These are phyloP conservation scores for Maudiozyma humilis DNA, from an alignment of 1,139 yeast genomes.

Conservation along the genomic window DNA sequence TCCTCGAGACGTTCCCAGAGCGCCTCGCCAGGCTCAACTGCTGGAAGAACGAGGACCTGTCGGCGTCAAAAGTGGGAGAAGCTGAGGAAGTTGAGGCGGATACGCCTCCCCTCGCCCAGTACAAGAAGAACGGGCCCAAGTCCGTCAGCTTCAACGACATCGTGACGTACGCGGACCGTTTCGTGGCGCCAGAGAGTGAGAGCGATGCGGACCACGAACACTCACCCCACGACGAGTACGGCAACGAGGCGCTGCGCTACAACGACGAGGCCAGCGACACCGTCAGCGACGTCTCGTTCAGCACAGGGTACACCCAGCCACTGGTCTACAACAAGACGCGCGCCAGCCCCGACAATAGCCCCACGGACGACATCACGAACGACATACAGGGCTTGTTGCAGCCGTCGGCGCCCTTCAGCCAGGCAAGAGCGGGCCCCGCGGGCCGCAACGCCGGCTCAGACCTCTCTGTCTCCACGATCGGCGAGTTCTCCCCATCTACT, in stretches of 20 bases:
- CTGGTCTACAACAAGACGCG: constrained; percentile 25
- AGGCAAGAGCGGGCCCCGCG: constrained; percentile 9
- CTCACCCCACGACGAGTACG: constrained; percentile 24
- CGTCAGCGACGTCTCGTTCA: constrained; percentile 30
- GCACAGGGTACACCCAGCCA: constrained; percentile 23
- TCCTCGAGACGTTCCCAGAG: constrained; percentile 85
- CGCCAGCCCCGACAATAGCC: constrained; percentile 5
- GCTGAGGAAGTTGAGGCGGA: constrained; percentile 14
- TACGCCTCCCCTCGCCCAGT: constrained; percentile 10
- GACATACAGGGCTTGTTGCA: constrained; percentile 8
- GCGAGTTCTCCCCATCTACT: constrained; percentile 39
- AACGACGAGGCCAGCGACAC: constrained; percentile 30
- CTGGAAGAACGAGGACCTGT: constrained; percentile 72
- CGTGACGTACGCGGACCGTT: constrained; percentile 25
- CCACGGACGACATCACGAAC: background rate
- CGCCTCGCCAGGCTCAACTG: constrained; percentile 86
- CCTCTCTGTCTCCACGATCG: constrained; percentile 32
- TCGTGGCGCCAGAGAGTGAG: constrained; percentile 17
- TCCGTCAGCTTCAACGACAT: constrained; percentile 34
- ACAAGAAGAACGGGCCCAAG: constrained; percentile 22
- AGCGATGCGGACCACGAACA: constrained; percentile 10
- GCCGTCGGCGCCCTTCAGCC: constrained; percentile 19
- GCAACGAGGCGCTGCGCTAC: constrained; percentile 18
- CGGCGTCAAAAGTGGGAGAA: constrained; percentile 12
- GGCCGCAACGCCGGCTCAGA: constrained; percentile 22